phyloP scores from a whole-genome alignment of 257 asterid species.

The Avicennia marina region DNA sequence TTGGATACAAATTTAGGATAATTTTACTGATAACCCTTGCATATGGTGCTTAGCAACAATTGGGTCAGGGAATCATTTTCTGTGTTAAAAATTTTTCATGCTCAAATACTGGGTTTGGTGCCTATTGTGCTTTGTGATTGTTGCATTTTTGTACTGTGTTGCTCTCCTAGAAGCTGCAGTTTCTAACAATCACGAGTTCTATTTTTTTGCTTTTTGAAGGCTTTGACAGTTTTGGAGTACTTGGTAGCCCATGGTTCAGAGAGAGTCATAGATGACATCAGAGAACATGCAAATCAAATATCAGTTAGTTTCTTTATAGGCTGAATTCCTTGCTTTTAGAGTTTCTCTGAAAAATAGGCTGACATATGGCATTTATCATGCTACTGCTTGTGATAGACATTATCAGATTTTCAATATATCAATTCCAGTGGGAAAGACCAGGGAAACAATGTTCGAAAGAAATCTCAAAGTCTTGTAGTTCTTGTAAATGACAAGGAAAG shows the following conservation, averaged over 20 bases:
- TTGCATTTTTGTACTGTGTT: slow-evolving; percentile 2
- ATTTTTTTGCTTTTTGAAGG: slow-evolving; percentile 45
- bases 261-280: slow-evolving; percentile 86
- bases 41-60: no score
- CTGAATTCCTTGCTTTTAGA: slow-evolving; percentile 11
- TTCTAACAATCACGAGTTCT: slow-evolving; percentile 5
- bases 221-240: slow-evolving; percentile 85
- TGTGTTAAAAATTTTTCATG: no score
- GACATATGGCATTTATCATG: slow-evolving; percentile 15
- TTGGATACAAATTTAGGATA: no score
- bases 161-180: slow-evolving; percentile 5
- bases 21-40: no score
- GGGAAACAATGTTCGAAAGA: slow-evolving; percentile 90
- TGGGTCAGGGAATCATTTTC: no score
- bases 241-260: slow-evolving; percentile 94
- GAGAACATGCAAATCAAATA: slow-evolving; percentile 95
- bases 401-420: slow-evolving; percentile 90
- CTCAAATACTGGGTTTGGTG: no score
- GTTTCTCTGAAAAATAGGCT: slow-evolving; percentile 11
- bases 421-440: slow-evolving; percentile 97
- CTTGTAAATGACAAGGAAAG: slow-evolving; percentile 95
- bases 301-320: slow-evolving; percentile 51
- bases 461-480: slow-evolving; percentile 86
- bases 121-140: slow-evolving; percentile 11
- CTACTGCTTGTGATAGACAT: slow-evolving; percentile 47